Evolutionary conservation across 2,329 filamentous ascomycete genomes (phyloP).

Genomic region (Colletotrichum somersetense): DNA sequence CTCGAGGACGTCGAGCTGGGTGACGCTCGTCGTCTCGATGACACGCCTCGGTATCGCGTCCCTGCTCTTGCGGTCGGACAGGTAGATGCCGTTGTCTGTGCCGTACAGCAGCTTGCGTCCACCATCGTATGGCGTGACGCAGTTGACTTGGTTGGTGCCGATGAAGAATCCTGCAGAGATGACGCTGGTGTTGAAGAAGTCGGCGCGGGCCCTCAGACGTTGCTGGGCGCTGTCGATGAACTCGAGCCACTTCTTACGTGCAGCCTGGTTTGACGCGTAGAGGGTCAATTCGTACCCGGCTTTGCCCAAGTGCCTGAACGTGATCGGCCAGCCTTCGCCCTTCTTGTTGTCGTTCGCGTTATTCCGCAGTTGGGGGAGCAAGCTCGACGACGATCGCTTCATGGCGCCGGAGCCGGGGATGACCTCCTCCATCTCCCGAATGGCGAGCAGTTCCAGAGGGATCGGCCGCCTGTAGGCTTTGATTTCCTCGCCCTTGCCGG

Average conservation of each 20-base stretch:
- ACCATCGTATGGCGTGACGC: conserved; percentile 93
- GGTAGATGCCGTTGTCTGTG: conserved; percentile 92
- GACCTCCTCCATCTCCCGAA: conserved; percentile 97
- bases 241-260: conserved; percentile 96
- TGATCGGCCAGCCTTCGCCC: conserved; percentile 89
- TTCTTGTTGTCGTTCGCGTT: conserved; percentile 68
- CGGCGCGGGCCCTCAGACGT: conserved; percentile 85
- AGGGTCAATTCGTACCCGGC: conserved; percentile 94
- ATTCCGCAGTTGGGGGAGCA: conserved; percentile 71
- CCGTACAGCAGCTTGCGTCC: conserved; percentile 94
- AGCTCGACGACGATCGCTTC: conserved; percentile 89
- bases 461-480: conserved; percentile 96
- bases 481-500: conserved; percentile 93
- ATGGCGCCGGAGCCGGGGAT: conserved; percentile 83
- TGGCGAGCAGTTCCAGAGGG: conserved; percentile 90
- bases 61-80: conserved; percentile 91
- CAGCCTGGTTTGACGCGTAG: conserved; percentile 86
- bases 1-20: conserved; percentile 95
- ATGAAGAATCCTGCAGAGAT: conserved; percentile 72
- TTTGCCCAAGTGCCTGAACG: conserved; percentile 95
- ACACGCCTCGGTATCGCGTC: conserved; percentile 85
- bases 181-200: conserved; percentile 85
- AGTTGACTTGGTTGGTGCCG: conserved; percentile 86
- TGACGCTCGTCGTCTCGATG: conserved; percentile 87
- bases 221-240: conserved; percentile 92